phyloP scores from a whole-genome alignment of 1,139 yeast species.

The Wickerhamomyces sp. region DNA sequence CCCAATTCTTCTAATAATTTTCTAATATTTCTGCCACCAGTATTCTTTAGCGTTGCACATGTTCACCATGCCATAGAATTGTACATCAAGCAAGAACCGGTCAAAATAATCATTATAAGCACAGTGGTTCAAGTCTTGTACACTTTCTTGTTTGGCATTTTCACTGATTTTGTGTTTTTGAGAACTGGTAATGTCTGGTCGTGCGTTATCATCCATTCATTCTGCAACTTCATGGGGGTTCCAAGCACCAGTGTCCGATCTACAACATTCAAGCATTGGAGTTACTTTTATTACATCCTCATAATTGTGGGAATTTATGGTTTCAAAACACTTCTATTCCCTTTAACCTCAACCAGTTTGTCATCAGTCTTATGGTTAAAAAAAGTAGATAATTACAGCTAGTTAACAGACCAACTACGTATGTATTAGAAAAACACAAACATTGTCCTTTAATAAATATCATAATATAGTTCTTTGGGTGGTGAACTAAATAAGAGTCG shows the following conservation, averaged over 20 bases:
- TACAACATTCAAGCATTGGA: conserved; percentile 20
- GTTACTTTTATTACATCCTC: conserved; percentile 36
- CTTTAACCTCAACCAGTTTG: conserved; percentile 21
- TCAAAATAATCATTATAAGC: conserved; percentile 34
- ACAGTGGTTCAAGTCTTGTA: conserved; percentile 59
- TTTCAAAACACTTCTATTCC: conserved; percentile 28
- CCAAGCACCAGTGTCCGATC: conserved; percentile 43
- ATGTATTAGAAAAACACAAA: no score
- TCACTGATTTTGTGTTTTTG: conserved; percentile 59
- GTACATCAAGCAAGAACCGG: conserved; percentile 29
- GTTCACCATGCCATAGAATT: conserved; percentile 74
- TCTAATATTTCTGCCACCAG: conserved; percentile 49
- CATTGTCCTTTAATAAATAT: no score
- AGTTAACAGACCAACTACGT: no score
- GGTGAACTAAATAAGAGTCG: neutral
- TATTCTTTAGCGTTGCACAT: conserved; percentile 88
- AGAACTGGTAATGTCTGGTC: conserved; percentile 57
- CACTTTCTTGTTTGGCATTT: conserved; percentile 76
- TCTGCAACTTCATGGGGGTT: conserved; percentile 78
- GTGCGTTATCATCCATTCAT: conserved; percentile 57
- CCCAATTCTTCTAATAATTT: conserved; percentile 22
- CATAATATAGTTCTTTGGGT: no score
- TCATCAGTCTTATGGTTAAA: conserved; percentile 4
- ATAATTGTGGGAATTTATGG: conserved; percentile 40
- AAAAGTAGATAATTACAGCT: neutral